Evolutionary conservation across 208 protist species (phyloP).

Genomic region (Lotmaria passim): DNA sequence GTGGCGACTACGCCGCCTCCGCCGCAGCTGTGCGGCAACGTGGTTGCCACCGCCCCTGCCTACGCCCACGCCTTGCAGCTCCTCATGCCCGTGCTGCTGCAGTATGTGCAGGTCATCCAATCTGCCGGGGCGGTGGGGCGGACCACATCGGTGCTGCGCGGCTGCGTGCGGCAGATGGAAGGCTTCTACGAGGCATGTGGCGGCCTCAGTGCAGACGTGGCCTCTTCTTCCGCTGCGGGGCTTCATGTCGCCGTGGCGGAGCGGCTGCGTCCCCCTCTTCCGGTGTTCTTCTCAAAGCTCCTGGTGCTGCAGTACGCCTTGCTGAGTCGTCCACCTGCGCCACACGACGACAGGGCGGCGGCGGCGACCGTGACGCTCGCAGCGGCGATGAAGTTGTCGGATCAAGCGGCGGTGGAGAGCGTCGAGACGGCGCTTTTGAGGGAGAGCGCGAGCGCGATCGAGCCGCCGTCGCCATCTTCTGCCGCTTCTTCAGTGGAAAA

Average conservation of each 20-base stretch:
- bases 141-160: slow-evolving; percentile 29
- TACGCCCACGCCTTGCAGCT: slow-evolving; percentile 36
- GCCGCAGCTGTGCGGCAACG: slow-evolving; percentile 9
- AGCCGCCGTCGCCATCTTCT: not conserved
- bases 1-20: slow-evolving; percentile 24
- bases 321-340: not conserved
- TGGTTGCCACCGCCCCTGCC: slow-evolving; percentile 13
- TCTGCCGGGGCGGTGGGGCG: slow-evolving; percentile 26
- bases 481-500: not conserved
- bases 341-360: not conserved
- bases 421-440: slow-evolving; percentile 26
- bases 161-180: slow-evolving; percentile 38
- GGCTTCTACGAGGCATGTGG: slow-evolving; percentile 32
- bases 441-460: not conserved
- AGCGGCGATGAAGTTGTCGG: slow-evolving; percentile 11
- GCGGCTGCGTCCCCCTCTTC: slow-evolving; percentile 27
- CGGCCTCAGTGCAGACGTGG: slow-evolving; percentile 8
- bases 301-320: slow-evolving; percentile 32
- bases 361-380: not conserved
- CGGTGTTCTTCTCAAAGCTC: slow-evolving; percentile 24
- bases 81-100: slow-evolving; percentile 35
- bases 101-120: slow-evolving; percentile 31
- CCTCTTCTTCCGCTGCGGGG: not conserved
- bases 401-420: slow-evolving; percentile 16
- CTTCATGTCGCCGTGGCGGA: slow-evolving; percentile 3